These are phyloP conservation scores for Mortierella claussenii DNA, from an alignment of 192 early-diverging fungal species.

Conservation along the genomic window DNA sequence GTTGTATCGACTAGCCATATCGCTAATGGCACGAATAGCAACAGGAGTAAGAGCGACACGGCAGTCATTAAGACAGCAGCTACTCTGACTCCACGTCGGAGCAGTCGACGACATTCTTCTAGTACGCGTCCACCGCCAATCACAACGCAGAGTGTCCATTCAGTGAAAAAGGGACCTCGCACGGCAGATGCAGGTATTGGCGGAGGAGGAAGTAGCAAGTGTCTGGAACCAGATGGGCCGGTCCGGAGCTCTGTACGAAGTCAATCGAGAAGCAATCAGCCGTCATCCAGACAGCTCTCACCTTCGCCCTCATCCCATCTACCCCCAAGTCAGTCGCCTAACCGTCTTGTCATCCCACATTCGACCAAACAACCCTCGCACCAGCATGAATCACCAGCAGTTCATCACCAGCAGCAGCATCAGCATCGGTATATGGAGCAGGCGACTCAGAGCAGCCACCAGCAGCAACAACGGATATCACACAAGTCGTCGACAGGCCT, in stretches of 20 bases:
- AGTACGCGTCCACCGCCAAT: conserved; percentile 7
- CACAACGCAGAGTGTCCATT: conserved; percentile 18
- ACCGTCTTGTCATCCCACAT: conserved; percentile 19
- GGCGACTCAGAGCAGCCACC: background rate
- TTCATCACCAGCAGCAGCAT: too few relatives aligned
- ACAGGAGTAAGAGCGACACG: background rate
- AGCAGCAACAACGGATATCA: background rate
- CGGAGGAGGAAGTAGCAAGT: background rate
- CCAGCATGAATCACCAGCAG: too few relatives aligned
- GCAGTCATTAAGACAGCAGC: background rate
- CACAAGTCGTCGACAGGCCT: too few relatives aligned
- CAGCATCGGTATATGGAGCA: too few relatives aligned
- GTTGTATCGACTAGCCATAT: too few relatives aligned
- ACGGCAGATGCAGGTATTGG: conserved; percentile 17
- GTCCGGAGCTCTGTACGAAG: background rate
- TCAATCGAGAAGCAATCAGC: background rate
- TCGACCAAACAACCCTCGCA: too few relatives aligned
- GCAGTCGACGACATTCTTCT: conserved; percentile 31
- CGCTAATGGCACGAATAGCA: too few relatives aligned
- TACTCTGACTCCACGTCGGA: background rate
- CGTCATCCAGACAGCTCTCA: conserved; percentile 1
- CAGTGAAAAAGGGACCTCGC: conserved; percentile 18
- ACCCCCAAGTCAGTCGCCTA: conserved; percentile 23
- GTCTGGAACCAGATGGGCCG: background rate
- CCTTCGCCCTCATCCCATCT: conserved; percentile 13